Evolutionary conservation across 768 basidiomycete genomes (phyloP), one percentile per base, ranked within the genome.

Genomic region (Porphyrellus cyaneotinctus): DNA sequence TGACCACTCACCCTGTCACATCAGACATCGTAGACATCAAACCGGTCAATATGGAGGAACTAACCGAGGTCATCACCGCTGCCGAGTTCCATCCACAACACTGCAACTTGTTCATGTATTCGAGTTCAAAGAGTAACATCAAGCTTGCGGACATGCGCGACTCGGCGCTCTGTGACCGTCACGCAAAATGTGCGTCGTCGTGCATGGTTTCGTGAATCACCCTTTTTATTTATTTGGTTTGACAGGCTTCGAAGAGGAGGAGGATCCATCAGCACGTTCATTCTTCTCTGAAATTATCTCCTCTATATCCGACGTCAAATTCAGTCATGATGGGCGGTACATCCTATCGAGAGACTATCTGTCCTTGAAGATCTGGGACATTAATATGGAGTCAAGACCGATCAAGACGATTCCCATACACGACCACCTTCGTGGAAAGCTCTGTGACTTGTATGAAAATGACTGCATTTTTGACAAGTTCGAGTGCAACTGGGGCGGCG

Each of bases 401-500:
- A 75, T 99, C 54, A 95, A 97, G 76, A 98, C 94, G 13, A 98
- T 99, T 70, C 89, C 93, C 47, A 98, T 99, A 64, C 97, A 99
- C 66, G 97, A 99, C 63, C 95, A 98, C 71, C 79, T 99, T 41
- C 85, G 95, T 47, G 91, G 91, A 49, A 99, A 98, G 71, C 84
- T 99, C 9, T 99, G 97, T 70, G 97, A 99, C 70, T 73, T 98
- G 57, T 99, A 99, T 67, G 97, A 99, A 77, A 99, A 98, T 64
- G 97, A 99, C 66, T 98, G 97, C 73, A 99, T 99, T 65, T 99
- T 98, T 69, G 97, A 99, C 78, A 98, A 98, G 73, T 99, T 98
- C 62, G 97, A 99, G 74, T 98, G 97, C 69, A 88, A 91, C 20
- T 99, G 94, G 88, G 89, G 90, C 58, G 97, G 97, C 33, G 91